Percentiles rank a stretch among this genome's conserved stretches.
Conservation (phyloP, 1,139 yeast species). For the Debaryomyces sp. region DNA sequence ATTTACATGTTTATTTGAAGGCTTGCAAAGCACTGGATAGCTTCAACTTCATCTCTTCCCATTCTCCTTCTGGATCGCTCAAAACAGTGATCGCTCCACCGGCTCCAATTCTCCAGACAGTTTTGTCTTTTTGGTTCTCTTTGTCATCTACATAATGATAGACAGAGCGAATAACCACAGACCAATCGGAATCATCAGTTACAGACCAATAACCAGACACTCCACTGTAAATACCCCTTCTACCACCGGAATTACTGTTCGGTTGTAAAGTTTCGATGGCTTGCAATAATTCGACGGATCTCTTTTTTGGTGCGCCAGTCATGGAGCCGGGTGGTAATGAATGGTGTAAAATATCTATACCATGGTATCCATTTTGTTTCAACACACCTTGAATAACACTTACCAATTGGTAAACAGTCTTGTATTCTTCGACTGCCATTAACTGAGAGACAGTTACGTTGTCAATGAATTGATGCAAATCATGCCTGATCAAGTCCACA, state of each 20-base stretch:
- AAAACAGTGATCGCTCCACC: slow-evolving; percentile 97
- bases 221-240: slow-evolving; percentile 92
- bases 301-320: slow-evolving; percentile 98
- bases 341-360: slow-evolving; percentile 75
- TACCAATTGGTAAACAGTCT: slow-evolving; percentile 88
- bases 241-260: slow-evolving; percentile 46
- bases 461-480: slow-evolving; percentile 70
- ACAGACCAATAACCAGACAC: slow-evolving; percentile 95
- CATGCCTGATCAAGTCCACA: slow-evolving; percentile 93
- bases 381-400: slow-evolving; percentile 80
- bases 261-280: slow-evolving; percentile 43
- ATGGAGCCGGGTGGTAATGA: slow-evolving; percentile 97
- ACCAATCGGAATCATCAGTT: slow-evolving; percentile 91
- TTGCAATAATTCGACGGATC: slow-evolving; percentile 84
- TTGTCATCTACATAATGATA: slow-evolving; percentile 62
- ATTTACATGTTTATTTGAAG: slow-evolving; percentile 31
- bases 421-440: slow-evolving; percentile 92
- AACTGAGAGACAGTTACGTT: slow-evolving; percentile 73
- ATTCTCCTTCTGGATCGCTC: slow-evolving; percentile 79
- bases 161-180: slow-evolving; percentile 87
- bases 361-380: slow-evolving; percentile 48
- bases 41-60: slow-evolving; percentile 90
- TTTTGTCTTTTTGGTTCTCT: slow-evolving; percentile 27
- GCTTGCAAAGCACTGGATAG: slow-evolving; percentile 77
- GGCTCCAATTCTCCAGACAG: slow-evolving; percentile 88